Evolutionary conservation across 306 rosid genomes (phyloP).

Genomic region (Citrullus amarus): DNA sequence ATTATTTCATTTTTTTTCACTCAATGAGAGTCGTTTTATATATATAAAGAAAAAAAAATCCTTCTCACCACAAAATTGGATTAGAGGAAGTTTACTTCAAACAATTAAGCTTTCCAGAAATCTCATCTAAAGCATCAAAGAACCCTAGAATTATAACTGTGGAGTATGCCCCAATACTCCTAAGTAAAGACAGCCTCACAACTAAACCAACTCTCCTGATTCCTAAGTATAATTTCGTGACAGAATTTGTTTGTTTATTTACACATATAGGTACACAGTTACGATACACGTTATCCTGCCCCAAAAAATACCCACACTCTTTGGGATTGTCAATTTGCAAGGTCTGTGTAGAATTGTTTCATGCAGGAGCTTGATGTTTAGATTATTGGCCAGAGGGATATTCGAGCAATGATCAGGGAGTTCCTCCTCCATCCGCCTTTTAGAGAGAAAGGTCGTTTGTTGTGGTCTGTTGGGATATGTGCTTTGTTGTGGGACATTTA

Average conservation of each 20-base stretch:
- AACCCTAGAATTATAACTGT: neutral
- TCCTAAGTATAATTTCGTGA: neutral
- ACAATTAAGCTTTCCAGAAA: neutral
- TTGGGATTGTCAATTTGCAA: no score
- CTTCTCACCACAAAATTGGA: neutral
- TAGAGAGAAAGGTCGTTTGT: no score
- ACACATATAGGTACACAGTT: neutral
- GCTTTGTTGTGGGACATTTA: no score
- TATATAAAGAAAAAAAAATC: neutral
- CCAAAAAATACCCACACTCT: no score
- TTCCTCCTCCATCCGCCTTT: no score
- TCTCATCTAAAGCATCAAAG: neutral
- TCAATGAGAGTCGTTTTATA: no score
- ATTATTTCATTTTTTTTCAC: no score
- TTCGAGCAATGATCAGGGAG: no score
- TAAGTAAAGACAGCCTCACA: neutral
- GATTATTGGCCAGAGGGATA: no score
- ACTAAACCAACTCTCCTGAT: neutral
- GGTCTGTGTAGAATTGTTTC: no score
- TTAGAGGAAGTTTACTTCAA: neutral
- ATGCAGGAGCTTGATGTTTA: no score
- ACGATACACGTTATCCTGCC: neutral
- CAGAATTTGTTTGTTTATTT: neutral
- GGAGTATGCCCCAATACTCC: neutral
- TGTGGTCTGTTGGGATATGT: no score